A percentile compares a stretch with the other conserved stretches of the same genome.
These are phyloP conservation scores for Globisporangium takayamanum DNA, from an alignment of 352 stramenopile genomes.

Conservation along the genomic window DNA sequence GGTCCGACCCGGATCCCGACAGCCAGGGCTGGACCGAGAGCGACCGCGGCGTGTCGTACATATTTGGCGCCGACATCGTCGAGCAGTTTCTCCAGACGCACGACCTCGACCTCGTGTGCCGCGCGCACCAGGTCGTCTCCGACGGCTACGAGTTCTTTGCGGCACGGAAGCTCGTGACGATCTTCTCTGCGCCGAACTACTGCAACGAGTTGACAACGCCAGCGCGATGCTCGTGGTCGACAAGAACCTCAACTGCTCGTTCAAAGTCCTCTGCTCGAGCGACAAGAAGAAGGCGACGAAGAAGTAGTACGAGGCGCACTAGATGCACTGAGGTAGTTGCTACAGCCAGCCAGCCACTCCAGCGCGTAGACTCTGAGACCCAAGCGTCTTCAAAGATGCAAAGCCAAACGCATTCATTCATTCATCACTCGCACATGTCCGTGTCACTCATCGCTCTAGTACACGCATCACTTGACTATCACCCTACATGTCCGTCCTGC, in stretches of 20 bases:
- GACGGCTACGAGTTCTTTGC: conserved; percentile 99
- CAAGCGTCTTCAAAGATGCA: too few relatives aligned
- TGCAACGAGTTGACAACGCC: conserved; percentile 99
- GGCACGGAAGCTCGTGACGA: conserved; percentile 96
- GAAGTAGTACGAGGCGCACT: conserved; percentile 11
- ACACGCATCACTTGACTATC: too few relatives aligned
- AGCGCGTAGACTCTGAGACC: too few relatives aligned
- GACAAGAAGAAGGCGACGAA: conserved; percentile 60
- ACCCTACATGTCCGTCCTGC: too few relatives aligned
- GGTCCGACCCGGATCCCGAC: conserved; percentile 83
- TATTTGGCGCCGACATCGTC: conserved; percentile 98
- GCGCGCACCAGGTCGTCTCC: conserved; percentile 98
- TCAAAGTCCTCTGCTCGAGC: conserved; percentile 76
- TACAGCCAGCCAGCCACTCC: too few relatives aligned
- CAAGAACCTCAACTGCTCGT: conserved; percentile 65
- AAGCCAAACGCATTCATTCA: too few relatives aligned
- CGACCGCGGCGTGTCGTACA: conserved; percentile 97
- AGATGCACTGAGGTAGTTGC: too few relatives aligned
- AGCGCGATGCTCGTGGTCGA: conserved; percentile 84
- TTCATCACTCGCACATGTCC: too few relatives aligned
- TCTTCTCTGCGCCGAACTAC: conserved; percentile 99
- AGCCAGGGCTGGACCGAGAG: conserved; percentile 94
- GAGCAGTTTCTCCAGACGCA: conserved; percentile 95
- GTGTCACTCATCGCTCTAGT: too few relatives aligned
- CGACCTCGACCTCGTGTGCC: conserved; percentile 97